Evolutionary conservation across 2,329 filamentous ascomycete genomes (phyloP), one percentile per base, ranked within the genome.

Genomic region (Penicillium griseofulvum): DNA sequence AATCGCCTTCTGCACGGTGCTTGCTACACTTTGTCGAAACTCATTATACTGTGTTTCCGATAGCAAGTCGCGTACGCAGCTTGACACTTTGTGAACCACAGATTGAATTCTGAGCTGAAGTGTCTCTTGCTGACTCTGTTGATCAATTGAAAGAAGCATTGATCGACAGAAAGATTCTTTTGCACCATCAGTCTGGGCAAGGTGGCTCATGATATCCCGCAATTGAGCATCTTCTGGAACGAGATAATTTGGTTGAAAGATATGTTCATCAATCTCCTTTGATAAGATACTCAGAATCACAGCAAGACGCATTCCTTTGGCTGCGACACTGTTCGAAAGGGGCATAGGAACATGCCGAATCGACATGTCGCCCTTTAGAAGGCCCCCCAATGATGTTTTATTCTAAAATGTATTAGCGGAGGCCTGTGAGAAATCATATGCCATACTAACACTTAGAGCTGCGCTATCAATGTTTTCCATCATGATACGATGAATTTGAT

Each of bases 221-320:
- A 55, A 48, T 9, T 46, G 34, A 37, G 26, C 38, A 31, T 61
- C 49, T 31, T 48, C 52, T 4, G 45, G 36, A 33, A 42, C 39
- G 37, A 71, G 45, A 49, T 71, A 71, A 1, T 60, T 65, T 8
- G 69, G 69, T 36, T 71, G 69, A 52, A 74, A 71, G 36, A 73
- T 59, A 49, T 66, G 57, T 9, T 61, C 49, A 38, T 58, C 54
- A 2, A 73, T 50, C 34, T 70, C 62, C 5, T 54, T 49, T 2
- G 61, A 54, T 10, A 73, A 36, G 36, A 69, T 52, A 8, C 60
- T 62, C 7, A 73, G 55, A 17, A 70, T 55, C 6, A 66, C 55
- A 22, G 63, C 66, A 36, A 64, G 52, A 4, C 70, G 67, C 66
- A 73, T 72, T 19, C 64, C 56, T 49, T 70, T 73, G 2, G 69